Evolutionary conservation across 2,329 filamentous ascomycete genomes (phyloP).

Genomic region (Exophiala alcalophila): DNA sequence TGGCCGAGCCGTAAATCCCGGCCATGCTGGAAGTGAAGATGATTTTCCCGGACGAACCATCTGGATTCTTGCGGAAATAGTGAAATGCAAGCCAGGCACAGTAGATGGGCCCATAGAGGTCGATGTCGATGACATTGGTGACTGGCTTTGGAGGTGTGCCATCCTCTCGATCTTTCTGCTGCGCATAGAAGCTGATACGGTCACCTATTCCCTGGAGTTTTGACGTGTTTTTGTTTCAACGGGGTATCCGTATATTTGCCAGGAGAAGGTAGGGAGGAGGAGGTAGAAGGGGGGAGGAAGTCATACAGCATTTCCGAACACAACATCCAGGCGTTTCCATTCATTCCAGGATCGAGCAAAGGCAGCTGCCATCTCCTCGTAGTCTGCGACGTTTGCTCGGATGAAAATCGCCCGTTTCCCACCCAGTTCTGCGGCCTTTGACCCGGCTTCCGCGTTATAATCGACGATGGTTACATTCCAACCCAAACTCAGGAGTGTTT

Average conservation of each 20-base stretch:
- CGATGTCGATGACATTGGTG: not conserved
- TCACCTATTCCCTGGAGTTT: not conserved
- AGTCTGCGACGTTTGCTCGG: constrained; percentile 1
- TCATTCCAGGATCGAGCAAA: not conserved
- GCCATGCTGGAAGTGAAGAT: constrained; percentile 5
- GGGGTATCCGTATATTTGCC: too few relatives aligned
- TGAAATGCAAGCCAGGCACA: constrained; percentile 1
- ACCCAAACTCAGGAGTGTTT: not conserved
- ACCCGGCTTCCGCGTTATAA: not conserved
- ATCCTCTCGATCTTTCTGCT: not conserved
- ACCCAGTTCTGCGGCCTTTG: not conserved
- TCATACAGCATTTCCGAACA: constrained; percentile 1
- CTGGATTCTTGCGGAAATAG: constrained; percentile 4
- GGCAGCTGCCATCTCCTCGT: not conserved
- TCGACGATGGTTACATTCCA: constrained; percentile 1
- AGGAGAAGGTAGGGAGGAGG: too few relatives aligned
- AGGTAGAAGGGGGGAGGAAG: too few relatives aligned
- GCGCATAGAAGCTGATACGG: constrained; percentile 1
- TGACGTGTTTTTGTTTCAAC: too few relatives aligned
- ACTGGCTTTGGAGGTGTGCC: not conserved
- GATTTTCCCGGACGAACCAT: not conserved
- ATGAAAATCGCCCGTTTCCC: not conserved
- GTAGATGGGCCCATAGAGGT: not conserved
- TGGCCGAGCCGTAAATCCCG: not conserved
- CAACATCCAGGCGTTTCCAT: constrained; percentile 1